Conservation (phyloP, 129 eudicot species). For the Mikania micrantha region DNA sequence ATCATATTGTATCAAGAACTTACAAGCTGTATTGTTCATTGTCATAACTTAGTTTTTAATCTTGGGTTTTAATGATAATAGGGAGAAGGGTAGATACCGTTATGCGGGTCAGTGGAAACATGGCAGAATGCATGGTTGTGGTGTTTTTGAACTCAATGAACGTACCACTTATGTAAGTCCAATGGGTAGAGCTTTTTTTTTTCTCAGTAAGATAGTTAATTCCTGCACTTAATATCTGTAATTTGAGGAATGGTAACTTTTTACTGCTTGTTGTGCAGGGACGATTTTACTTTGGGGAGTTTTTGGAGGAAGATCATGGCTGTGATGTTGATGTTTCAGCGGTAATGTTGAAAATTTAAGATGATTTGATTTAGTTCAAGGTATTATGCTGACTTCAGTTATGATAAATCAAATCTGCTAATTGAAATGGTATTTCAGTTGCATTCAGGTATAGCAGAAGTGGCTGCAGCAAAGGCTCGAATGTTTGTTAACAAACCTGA, state of each 20-base stretch:
- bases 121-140: slow-evolving; percentile 84
- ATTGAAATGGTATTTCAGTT: slow-evolving; percentile 45
- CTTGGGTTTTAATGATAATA: slow-evolving; percentile 32
- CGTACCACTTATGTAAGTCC: slow-evolving; percentile 60
- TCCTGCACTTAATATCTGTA: background rate
- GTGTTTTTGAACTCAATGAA: slow-evolving; percentile 79
- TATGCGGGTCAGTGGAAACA: slow-evolving; percentile 99
- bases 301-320: slow-evolving; percentile 56
- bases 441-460: slow-evolving; percentile 94
- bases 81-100: slow-evolving; percentile 93
- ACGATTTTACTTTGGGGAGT: slow-evolving; percentile 84
- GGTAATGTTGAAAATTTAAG: slow-evolving; percentile 36
- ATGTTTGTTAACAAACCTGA: slow-evolving; percentile 95
- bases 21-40: background rate
- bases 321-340: slow-evolving; percentile 70
- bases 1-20: background rate
- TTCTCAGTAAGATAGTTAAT: background rate
- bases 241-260: slow-evolving; percentile 4
- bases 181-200: background rate
- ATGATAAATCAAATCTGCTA: slow-evolving; percentile 9
- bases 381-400: background rate
- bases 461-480: slow-evolving; percentile 96
- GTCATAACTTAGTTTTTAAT: background rate
- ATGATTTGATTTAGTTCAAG: background rate
- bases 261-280: slow-evolving; percentile 52